Percentiles rank a stretch among this genome's conserved stretches.
Conservation (phyloP, 2,329 filamentous ascomycete species). For the Aspergillus sp. region DNA sequence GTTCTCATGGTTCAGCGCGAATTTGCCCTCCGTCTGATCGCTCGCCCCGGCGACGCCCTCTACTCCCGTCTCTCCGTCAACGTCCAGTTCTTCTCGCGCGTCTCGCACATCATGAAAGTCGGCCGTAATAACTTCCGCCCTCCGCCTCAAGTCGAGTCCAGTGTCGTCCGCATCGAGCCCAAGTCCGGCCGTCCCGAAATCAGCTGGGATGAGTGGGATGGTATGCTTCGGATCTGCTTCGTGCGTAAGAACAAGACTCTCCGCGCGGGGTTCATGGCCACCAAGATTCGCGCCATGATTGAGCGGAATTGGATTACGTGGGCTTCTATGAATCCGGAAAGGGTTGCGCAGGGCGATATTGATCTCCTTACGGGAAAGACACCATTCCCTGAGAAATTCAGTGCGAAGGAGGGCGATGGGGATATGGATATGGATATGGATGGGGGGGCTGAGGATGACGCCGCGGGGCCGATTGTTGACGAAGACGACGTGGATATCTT, state of each 20-base stretch:
- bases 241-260: conserved; percentile 88
- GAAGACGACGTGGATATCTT: conserved; percentile 48
- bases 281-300: conserved; percentile 49
- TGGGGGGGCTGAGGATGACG: conserved; percentile 44
- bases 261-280: conserved; percentile 72
- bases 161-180: conserved; percentile 84
- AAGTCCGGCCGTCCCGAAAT: conserved; percentile 84
- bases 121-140: conserved; percentile 96
- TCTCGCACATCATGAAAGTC: conserved; percentile 79
- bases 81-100: conserved; percentile 84
- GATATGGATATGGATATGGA: conserved; percentile 35
- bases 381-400: background rate
- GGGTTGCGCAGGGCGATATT: conserved; percentile 50
- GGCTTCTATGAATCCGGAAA: conserved; percentile 32
- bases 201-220: conserved; percentile 93
- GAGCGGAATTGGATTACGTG: conserved; percentile 21
- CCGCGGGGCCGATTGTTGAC: conserved; percentile 37
- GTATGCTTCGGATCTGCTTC: conserved; percentile 78
- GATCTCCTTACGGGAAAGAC: conserved; percentile 40
- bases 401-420: conserved; percentile 10
- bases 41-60: conserved; percentile 80
- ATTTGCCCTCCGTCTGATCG: conserved; percentile 86
- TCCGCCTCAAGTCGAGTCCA: conserved; percentile 87
- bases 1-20: conserved; percentile 91
- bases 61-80: conserved; percentile 92